Conservation (phyloP, 768 basidiomycete genomes). For the Termitomyces sp. region DNA sequence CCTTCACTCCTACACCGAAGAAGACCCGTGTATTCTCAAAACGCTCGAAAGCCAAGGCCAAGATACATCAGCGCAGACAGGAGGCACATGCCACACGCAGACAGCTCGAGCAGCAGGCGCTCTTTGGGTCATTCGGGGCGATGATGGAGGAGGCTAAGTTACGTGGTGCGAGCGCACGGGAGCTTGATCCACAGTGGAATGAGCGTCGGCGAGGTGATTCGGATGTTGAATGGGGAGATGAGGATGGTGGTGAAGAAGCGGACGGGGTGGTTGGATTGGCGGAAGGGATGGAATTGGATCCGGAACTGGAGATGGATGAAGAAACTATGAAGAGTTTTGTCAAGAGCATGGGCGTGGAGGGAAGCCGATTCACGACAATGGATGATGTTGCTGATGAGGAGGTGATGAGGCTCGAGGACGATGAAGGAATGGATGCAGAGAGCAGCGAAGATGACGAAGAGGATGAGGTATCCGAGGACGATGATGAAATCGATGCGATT, state of each 20-base stretch:
- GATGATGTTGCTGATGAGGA: slow-evolving; percentile 58
- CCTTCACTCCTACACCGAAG: slow-evolving; percentile 24
- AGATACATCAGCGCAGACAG: slow-evolving; percentile 15
- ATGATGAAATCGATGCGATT: slow-evolving; percentile 30
- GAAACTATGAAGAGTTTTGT: slow-evolving; percentile 43
- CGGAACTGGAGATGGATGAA: slow-evolving; percentile 42
- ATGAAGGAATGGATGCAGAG: slow-evolving; percentile 45
- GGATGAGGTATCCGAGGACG: slow-evolving; percentile 22
- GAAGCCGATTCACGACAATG: slow-evolving; percentile 42
- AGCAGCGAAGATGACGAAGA: slow-evolving; percentile 33
- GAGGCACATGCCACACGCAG: slow-evolving; percentile 19
- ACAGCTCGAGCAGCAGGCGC: slow-evolving; percentile 18
- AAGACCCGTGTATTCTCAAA: slow-evolving; percentile 25
- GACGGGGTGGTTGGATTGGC: slow-evolving; percentile 28
- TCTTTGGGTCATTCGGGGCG: slow-evolving; percentile 49
- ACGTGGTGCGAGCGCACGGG: slow-evolving; percentile 27
- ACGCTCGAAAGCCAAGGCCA: slow-evolving; percentile 17
- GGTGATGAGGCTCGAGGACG: slow-evolving; percentile 52
- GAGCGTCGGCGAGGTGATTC: slow-evolving; percentile 39
- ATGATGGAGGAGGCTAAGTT: slow-evolving; percentile 49
- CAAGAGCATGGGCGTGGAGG: slow-evolving; percentile 13
- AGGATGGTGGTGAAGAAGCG: slow-evolving; percentile 51
- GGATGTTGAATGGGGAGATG: slow-evolving; percentile 47
- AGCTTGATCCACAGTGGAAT: slow-evolving; percentile 30
- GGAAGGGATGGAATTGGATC: slow-evolving; percentile 64